These are phyloP conservation scores for Phragmites australis DNA, from an alignment of 176 grass and related monocot species.

Conservation along the genomic window DNA sequence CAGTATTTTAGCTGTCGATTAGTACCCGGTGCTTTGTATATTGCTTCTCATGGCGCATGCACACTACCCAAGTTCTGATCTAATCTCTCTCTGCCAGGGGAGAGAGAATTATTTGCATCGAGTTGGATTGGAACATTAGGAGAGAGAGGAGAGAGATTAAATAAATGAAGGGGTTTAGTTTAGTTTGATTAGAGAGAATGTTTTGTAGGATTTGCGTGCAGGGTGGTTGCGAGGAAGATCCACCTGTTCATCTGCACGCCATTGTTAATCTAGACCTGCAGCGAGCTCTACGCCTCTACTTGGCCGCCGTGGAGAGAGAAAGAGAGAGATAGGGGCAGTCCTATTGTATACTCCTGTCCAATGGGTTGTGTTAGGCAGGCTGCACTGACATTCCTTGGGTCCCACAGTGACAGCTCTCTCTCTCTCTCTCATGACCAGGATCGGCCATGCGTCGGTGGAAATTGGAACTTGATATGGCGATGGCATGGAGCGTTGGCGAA, in stretches of 20 bases:
- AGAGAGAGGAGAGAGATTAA: not conserved
- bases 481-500: not conserved
- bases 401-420: conserved; percentile 6
- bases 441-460: conserved; percentile 14
- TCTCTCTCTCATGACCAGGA: not conserved
- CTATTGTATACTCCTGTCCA: conserved; percentile 30
- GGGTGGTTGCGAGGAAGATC: conserved; percentile 54
- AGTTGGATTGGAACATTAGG: conserved; percentile 32
- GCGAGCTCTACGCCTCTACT: not conserved
- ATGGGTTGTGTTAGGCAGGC: conserved; percentile 10
- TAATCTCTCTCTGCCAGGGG: conserved; percentile 15
- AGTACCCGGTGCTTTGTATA: conserved; percentile 32
- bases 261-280: conserved; percentile 19
- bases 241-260: conserved; percentile 15
- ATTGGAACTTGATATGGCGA: not conserved
- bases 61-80: conserved; percentile 55
- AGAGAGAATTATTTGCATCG: conserved; percentile 14
- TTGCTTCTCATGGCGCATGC: conserved; percentile 51
- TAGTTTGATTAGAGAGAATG: conserved; percentile 36
- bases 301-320: conserved; percentile 15
- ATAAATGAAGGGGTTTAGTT: not conserved
- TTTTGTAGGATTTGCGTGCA: conserved; percentile 41
- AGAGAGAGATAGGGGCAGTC: not conserved
- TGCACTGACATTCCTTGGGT: conserved; percentile 40
- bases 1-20: conserved; percentile 27